A percentile compares a stretch with the other conserved stretches of the same genome.
Evolutionary conservation across 2,329 filamentous ascomycete genomes (phyloP).

Genomic region (Clonostachys byssicola): DNA sequence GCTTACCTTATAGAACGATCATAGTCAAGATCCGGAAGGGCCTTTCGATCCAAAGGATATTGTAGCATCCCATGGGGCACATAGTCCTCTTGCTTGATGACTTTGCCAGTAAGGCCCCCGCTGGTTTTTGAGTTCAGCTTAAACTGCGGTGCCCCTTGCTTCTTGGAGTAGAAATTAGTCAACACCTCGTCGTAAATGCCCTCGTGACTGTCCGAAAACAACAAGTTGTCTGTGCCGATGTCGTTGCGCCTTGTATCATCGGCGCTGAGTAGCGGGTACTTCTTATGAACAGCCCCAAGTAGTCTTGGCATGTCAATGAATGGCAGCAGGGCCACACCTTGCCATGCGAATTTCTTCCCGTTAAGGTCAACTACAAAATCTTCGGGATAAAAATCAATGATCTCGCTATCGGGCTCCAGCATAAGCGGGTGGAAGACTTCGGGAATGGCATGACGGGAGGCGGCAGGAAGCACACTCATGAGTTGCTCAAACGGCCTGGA

Average conservation of each 20-base stretch:
- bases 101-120: conserved; percentile 72
- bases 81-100: conserved; percentile 80
- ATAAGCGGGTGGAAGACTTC: conserved; percentile 86
- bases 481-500: conserved; percentile 95
- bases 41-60: conserved; percentile 69
- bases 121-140: conserved; percentile 72
- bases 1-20: conserved; percentile 80
- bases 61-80: conserved; percentile 78
- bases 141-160: conserved; percentile 62
- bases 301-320: conserved; percentile 94
- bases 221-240: conserved; percentile 73
- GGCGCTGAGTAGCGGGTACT: conserved; percentile 73
- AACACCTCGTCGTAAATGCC: conserved; percentile 79
- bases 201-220: conserved; percentile 79
- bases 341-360: conserved; percentile 98
- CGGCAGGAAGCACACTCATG: conserved; percentile 95
- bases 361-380: conserved; percentile 93
- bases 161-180: conserved; percentile 87
- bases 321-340: conserved; percentile 86
- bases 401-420: conserved; percentile 81
- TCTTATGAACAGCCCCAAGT: conserved; percentile 74
- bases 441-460: conserved; percentile 87
- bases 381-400: conserved; percentile 96
- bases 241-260: conserved; percentile 78
- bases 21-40: conserved; percentile 74